phyloP scores from a whole-genome alignment of 164 flowering plant species.

The Umbellularia californica region DNA sequence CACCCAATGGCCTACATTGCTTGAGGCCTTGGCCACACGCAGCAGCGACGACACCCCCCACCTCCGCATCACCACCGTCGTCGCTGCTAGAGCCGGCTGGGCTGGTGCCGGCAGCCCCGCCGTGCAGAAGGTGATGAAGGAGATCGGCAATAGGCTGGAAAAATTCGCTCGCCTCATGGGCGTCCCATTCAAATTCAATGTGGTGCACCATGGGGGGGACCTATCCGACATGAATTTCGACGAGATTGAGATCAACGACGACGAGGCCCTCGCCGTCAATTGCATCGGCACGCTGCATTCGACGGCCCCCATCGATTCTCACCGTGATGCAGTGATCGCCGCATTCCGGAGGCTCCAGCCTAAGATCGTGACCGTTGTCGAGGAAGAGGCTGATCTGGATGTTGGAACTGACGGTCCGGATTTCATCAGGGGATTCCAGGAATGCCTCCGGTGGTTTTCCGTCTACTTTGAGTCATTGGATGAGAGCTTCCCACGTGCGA shows the following conservation, averaged over 20 bases:
- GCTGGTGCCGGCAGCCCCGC: conserved; percentile 25
- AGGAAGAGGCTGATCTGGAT: conserved; percentile 82
- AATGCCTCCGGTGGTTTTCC: conserved; percentile 71
- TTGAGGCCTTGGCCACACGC: conserved; percentile 89
- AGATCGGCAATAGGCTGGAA: conserved; percentile 76
- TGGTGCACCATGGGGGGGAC: conserved; percentile 59
- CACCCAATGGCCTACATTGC: conserved; percentile 98
- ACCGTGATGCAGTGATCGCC: conserved; percentile 46
- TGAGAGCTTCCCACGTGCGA: conserved; percentile 64
- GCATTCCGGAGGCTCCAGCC: conserved; percentile 52
- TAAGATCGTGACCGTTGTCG: conserved; percentile 74
- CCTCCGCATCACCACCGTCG: conserved; percentile 66
- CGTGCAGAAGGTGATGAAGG: conserved; percentile 68
- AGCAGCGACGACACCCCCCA: conserved; percentile 82
- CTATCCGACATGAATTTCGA: conserved; percentile 50
- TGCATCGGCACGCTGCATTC: conserved; percentile 64
- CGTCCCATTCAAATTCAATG: conserved; percentile 77
- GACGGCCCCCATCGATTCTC: conserved; percentile 24
- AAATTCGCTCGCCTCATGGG: conserved; percentile 97
- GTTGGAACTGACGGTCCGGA: conserved; percentile 53
- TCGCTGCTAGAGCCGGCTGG: conserved; percentile 14
- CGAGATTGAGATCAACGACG: conserved; percentile 52
- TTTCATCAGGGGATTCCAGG: conserved; percentile 59
- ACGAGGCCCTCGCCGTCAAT: conserved; percentile 79
- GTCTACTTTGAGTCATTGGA: conserved; percentile 83